Evolutionary conservation across 1,139 yeast species (phyloP).

Genomic region (Saccharomyces hybrid): DNA sequence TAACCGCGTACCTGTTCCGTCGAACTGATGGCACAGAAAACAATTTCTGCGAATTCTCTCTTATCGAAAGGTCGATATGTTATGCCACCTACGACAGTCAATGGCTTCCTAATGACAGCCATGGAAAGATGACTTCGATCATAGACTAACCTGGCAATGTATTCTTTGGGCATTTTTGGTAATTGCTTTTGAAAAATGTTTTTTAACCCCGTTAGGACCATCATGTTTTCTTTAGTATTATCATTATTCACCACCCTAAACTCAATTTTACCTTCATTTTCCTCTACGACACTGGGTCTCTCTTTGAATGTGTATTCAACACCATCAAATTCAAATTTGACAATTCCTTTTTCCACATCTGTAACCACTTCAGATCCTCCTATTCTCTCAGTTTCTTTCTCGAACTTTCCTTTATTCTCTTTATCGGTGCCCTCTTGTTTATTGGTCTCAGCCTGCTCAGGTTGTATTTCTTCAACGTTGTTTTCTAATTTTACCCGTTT

Average conservation of each 20-base stretch:
- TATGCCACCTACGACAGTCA: conserved; percentile 96
- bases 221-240: conserved; percentile 75
- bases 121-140: conserved; percentile 91
- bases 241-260: conserved; percentile 95
- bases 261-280: conserved; percentile 83
- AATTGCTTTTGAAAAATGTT: conserved; percentile 94
- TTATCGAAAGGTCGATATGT: conserved; percentile 91
- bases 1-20: conserved; percentile 97
- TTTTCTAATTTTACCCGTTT: conserved; percentile 19
- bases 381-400: conserved; percentile 19
- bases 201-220: conserved; percentile 89
- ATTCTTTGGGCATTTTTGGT: conserved; percentile 98
- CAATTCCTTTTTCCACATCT: conserved; percentile 41
- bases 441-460: conserved; percentile 24
- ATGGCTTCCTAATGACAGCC: conserved; percentile 89
- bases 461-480: conserved; percentile 35
- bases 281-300: conserved; percentile 90
- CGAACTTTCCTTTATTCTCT: conserved; percentile 11
- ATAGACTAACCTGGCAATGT: conserved; percentile 87
- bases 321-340: conserved; percentile 62
- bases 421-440: not conserved
- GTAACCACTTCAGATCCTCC: conserved; percentile 25
- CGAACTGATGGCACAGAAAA: conserved; percentile 94
- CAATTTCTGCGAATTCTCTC: conserved; percentile 93
- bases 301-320: conserved; percentile 80